A percentile compares a stretch with the other conserved stretches of the same genome.
Evolutionary conservation across 2,329 filamentous ascomycete species (phyloP).

Genomic region (Claviceps purpurea): DNA sequence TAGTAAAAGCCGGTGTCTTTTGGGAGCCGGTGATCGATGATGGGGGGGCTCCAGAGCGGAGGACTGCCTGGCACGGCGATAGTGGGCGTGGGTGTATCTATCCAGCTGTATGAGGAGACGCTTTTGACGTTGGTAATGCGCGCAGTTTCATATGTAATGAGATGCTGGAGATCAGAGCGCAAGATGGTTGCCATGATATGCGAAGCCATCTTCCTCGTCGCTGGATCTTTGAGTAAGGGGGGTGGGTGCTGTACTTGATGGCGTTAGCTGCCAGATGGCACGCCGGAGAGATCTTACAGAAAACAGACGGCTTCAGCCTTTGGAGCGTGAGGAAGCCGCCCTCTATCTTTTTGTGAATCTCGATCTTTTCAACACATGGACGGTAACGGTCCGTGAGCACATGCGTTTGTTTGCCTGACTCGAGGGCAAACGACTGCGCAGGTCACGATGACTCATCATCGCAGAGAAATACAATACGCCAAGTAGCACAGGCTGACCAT

Average conservation of each 20-base stretch:
- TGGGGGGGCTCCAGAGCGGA: conserved; percentile 21
- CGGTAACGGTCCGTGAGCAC: too few species aligned
- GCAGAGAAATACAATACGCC: too few species aligned
- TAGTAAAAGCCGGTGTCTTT: conserved; percentile 27
- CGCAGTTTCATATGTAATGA: neutral
- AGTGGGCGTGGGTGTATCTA: conserved; percentile 24
- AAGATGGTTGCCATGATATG: neutral
- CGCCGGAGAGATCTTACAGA: neutral
- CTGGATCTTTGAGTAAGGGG: neutral
- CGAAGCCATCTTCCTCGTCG: neutral
- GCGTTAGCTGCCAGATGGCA: neutral
- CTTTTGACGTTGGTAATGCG: conserved; percentile 24
- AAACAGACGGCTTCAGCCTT: neutral
- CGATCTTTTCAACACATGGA: too few species aligned
- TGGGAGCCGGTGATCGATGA: conserved; percentile 11
- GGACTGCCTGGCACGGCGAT: conserved; percentile 31
- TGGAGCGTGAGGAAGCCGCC: too few species aligned
- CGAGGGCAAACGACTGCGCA: too few species aligned
- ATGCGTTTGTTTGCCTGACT: too few species aligned
- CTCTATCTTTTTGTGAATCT: too few species aligned
- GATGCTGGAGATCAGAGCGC: neutral
- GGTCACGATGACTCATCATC: too few species aligned
- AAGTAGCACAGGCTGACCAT: too few species aligned
- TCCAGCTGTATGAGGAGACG: conserved; percentile 38
- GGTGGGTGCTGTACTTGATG: too few species aligned